phyloP scores from a whole-genome alignment of 192 early-diverging fungal species.

The Linnemannia exigua region DNA sequence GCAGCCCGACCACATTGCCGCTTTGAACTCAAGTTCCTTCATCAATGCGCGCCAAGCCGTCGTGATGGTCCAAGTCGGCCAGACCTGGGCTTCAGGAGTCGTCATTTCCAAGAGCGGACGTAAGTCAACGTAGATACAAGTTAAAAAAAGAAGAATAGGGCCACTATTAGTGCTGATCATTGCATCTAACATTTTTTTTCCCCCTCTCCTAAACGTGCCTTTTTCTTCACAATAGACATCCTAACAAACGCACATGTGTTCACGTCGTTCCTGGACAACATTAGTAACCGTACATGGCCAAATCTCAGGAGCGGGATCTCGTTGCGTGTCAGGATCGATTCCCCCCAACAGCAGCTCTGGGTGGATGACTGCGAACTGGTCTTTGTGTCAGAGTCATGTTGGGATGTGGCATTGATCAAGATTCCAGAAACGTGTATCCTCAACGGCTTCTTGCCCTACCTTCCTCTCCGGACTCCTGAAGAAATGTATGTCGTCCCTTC shows the following conservation, averaged over 20 bases:
- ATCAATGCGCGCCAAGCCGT: slow-evolving; percentile 51
- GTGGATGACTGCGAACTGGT: slow-evolving; percentile 49
- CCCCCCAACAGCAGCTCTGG: slow-evolving; percentile 57
- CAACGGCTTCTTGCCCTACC: slow-evolving; percentile 45
- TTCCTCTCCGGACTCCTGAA: slow-evolving; percentile 29
- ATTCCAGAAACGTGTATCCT: slow-evolving; percentile 50
- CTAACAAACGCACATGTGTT: slow-evolving; percentile 59
- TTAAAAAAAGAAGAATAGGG: neutral
- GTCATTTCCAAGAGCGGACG: slow-evolving; percentile 56
- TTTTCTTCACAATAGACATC: slow-evolving; percentile 30
- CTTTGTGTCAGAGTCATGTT: slow-evolving; percentile 54
- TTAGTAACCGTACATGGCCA: slow-evolving; percentile 44
- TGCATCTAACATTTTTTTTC: neutral
- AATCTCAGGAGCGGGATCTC: slow-evolving; percentile 44
- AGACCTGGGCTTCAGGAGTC: slow-evolving; percentile 58
- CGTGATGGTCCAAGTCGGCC: slow-evolving; percentile 54
- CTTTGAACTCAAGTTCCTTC: slow-evolving; percentile 37
- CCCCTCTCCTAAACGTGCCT: neutral
- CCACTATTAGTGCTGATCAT: neutral
- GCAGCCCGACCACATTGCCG: slow-evolving; percentile 32
- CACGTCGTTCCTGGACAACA: slow-evolving; percentile 52
- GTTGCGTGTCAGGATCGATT: slow-evolving; percentile 47
- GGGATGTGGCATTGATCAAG: slow-evolving; percentile 58
- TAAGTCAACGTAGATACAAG: slow-evolving; percentile 16
- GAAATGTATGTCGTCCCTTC: slow-evolving; percentile 24